Evolutionary conservation across 116 monocot species (phyloP).

Genomic region (Phalaenopsis hybrid): DNA sequence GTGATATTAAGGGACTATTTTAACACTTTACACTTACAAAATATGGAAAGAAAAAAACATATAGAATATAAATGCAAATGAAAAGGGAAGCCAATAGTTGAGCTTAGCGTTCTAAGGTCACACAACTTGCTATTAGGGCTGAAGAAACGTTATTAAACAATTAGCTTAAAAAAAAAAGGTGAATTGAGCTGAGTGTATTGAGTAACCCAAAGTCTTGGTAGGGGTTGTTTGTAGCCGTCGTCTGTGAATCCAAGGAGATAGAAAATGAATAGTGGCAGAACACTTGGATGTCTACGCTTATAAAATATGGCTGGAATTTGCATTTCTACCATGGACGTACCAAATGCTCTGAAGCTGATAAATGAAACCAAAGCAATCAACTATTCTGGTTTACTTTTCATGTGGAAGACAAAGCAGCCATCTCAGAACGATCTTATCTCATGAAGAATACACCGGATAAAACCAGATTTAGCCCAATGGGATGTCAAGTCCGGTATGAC

Average conservation of each 20-base stretch:
- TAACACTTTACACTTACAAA: no score
- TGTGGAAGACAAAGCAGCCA: no score
- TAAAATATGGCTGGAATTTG: not conserved
- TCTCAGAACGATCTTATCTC: no score
- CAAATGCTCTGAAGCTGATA: no score
- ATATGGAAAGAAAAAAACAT: not conserved
- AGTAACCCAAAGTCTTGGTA: not conserved
- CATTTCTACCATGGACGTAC: not conserved
- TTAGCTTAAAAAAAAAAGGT: not conserved
- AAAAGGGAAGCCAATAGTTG: not conserved
- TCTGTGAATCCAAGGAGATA: not conserved
- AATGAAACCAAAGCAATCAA: no score
- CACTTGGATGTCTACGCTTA: not conserved
- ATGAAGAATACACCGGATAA: no score
- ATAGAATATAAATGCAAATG: not conserved
- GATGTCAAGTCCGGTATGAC: no score
- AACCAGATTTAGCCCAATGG: no score
- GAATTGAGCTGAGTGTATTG: not conserved
- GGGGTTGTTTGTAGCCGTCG: no score
- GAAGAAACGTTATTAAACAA: not conserved
- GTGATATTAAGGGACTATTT: no score
- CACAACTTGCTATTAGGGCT: not conserved
- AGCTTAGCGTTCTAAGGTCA: not conserved
- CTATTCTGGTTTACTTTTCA: no score
- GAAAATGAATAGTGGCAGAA: not conserved